Evolutionary conservation across 1,284 basidiomycete genomes (phyloP), one percentile per base, ranked within the genome.

Genomic region (Papiliotrema flavescens): DNA sequence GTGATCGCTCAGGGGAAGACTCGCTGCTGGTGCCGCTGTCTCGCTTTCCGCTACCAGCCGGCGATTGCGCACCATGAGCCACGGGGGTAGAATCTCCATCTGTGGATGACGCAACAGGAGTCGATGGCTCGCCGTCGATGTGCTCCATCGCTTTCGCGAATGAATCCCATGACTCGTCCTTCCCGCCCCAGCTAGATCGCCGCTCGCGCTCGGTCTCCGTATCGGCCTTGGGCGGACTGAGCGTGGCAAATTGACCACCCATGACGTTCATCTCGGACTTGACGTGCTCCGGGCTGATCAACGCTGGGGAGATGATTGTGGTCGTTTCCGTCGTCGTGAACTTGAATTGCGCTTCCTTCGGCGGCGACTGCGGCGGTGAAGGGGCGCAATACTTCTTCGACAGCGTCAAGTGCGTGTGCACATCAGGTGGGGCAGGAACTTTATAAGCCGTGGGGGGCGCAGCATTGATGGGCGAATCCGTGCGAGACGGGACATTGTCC

Each of bases 351-450:
- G 24, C 28, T 45, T 61, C 64, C 55, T 66, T 68, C 5, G 69
- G 63, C 6, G 75, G 73, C 9, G 75, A 75, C n/a, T 60, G 60
- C 1, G 73, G 74, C 14, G 74, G 73, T 2, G 73, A 73, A 11
- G 75, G 75, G 1, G 75, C 74, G 51, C 74, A 76, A 47, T 73
- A 76, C 49, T 65, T 67, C 49, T 65, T 67, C 41, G 66, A 66
- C 15, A 77, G 60, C 13, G 60, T 60, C 5, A 77, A 65, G 46
- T 75, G 70, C 5, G 63, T 59, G 53, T 73, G 70, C 11, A 71
- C 65, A 32, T 75, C 72, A 2, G 75, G 74, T 7, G 61, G 57
- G 2, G 60, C 56, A n/a, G 75, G 74, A 8, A 70, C 60, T 35
- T 61, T 56, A 62, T 68, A 77, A 13, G 67, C 61, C 5, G 62